A percentile compares a stretch with the other conserved stretches of the same genome.
phyloP scores from a whole-genome alignment of 805 yeast genomes.

The Yueomyces sp. region DNA sequence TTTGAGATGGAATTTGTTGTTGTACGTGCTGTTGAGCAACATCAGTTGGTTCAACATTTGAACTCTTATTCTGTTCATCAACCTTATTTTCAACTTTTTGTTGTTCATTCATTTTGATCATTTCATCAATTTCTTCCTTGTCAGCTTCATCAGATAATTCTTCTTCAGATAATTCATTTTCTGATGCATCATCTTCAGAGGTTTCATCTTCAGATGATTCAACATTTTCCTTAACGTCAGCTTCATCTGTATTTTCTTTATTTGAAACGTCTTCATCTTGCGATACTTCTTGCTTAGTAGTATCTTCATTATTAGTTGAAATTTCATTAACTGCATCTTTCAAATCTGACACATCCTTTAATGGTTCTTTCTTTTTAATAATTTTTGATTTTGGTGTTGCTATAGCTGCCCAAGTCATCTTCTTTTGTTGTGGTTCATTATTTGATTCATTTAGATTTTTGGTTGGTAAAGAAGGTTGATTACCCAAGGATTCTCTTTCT shows the following conservation, averaged over 20 bases:
- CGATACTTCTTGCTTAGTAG: conserved; percentile 8
- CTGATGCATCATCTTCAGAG: conserved; percentile 2
- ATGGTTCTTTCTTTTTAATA: conserved; percentile 19
- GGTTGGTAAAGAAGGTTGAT: conserved; percentile 7
- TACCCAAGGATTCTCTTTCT: conserved; percentile 1
- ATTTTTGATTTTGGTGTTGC: conserved; percentile 38
- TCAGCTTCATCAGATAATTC: conserved; percentile 5
- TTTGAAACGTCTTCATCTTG: conserved; percentile 3
- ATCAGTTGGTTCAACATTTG: conserved; percentile 9
- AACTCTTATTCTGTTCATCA: conserved; percentile 2
- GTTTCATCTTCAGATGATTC: conserved; percentile 2
- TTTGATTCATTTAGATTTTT: conserved; percentile 5
- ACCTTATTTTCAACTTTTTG: conserved; percentile 1
- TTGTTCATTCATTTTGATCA: conserved; percentile 1
- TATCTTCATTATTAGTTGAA: not conserved
- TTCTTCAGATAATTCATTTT: conserved; percentile 1
- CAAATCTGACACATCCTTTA: conserved; percentile 16
- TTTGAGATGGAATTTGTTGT: conserved; percentile 2
- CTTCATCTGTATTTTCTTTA: conserved; percentile 3
- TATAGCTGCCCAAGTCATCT: conserved; percentile 59
- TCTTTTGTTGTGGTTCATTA: conserved; percentile 9
- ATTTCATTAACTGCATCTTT: conserved; percentile 26
- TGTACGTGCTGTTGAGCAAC: not conserved
- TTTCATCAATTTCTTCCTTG: conserved; percentile 1
- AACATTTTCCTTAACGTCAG: conserved; percentile 3